Base-by-base conservation (phyloP, 2,329 filamentous ascomycete genomes). In the Didymella segeticola region DNA sequence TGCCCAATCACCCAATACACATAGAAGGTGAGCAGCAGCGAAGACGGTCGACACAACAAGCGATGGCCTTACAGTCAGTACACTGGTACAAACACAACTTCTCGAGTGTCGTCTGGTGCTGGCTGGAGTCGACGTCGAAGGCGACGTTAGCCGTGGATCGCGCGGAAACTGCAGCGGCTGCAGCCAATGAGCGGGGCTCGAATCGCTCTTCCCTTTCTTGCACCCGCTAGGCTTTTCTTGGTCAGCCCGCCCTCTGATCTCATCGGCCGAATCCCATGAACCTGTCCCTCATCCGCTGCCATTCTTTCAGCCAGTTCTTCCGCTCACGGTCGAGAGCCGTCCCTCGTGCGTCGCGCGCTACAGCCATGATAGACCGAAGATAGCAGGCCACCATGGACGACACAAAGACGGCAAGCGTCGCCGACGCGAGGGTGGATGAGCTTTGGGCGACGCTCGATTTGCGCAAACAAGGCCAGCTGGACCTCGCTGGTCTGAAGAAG, bases 361-460 rank as follows among this genome's bases (percentile, higher is more conserved):
- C 66, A 73, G 69, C 66, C 72, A 74, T 74, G 73, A 69, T 68
- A 72, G 65, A 73, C 63, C 67, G 61, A 63, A 70, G 71, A 74
- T 75, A 75, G 59, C 65, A 55, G 38, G 51, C 47, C 57, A 84
- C 81, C 77, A 89, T 90, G 82, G 82, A 91, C 79, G 82, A 91
- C 79, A 82, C 80, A 74, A 90, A 95, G 79, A 87, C 88, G 68
- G 84, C 89, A 75, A 88, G 88, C 76, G 84, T 90, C 78, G 86
- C 89, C 72, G 90, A 96, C 78, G 84, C 86, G 75, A 86, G 93
- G 69, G 85, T 97, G 67, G 88, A 91, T 78, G 83, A 87, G 74
- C 85, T 98, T 69, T 98, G 93, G 93, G 81, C 80, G 71, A 87
- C 85, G 68, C 84, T 99, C 63, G 92, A 96, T 75, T 88, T 88